Evolutionary conservation across 495 filamentous ascomycete genomes (phyloP).

Genomic region (Pseudoneurospora amorphoporcata): DNA sequence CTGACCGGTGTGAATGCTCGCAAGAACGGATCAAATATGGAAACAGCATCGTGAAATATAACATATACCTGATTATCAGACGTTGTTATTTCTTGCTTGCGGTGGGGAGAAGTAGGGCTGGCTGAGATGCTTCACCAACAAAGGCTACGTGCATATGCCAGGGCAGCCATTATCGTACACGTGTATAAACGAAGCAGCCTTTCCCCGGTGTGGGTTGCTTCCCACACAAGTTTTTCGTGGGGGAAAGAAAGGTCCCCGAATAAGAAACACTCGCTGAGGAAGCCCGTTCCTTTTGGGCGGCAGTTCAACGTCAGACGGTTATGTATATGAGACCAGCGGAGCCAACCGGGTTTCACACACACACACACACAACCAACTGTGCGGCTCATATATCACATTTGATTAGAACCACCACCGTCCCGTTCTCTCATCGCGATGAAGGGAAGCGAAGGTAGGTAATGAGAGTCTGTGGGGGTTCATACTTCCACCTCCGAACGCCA

Average conservation of each 20-base stretch:
- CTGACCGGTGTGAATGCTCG: not conserved
- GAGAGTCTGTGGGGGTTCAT: not conserved
- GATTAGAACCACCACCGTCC: not conserved
- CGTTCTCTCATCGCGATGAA: not conserved
- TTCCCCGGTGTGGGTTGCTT: not conserved
- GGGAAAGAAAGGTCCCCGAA: not conserved
- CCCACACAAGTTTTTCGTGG: not conserved
- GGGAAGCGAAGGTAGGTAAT: not conserved
- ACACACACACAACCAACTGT: not conserved
- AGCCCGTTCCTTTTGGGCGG: not conserved
- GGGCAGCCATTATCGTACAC: not conserved
- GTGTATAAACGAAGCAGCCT: not conserved
- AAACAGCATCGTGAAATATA: not conserved
- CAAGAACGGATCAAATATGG: not conserved
- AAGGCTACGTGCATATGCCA: not conserved
- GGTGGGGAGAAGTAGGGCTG: not conserved
- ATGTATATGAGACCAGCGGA: not conserved
- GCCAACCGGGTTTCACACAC: not conserved
- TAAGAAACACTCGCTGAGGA: not conserved
- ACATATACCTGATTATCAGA: not conserved
- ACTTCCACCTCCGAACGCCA: not conserved
- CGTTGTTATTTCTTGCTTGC: not conserved
- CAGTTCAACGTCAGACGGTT: not conserved
- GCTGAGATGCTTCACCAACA: not conserved
- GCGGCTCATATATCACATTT: not conserved